Percentiles rank a stretch among this genome's conserved stretches.
Conservation (phyloP, 75 land plant genomes). For the Pseudotsuga menziesii region DNA sequence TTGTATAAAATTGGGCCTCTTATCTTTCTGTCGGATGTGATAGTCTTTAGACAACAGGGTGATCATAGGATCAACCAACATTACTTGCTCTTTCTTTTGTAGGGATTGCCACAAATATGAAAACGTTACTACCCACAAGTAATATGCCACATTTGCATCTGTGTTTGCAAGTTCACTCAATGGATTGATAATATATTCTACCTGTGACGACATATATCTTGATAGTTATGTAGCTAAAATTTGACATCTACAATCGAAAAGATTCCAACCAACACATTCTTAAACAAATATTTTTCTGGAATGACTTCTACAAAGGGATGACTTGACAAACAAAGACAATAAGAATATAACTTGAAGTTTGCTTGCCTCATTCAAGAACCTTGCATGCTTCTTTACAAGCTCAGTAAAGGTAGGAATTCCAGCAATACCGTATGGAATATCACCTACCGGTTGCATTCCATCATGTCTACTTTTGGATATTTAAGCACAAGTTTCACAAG, state of each 20-base stretch:
- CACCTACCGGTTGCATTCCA: conserved; percentile 40
- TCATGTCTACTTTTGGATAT: too few species aligned
- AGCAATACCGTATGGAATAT: conserved; percentile 41
- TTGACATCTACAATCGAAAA: neutral
- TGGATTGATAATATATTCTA: conserved; percentile 74
- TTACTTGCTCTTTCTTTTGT: conserved; percentile 76
- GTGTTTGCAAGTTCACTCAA: conserved; percentile 83
- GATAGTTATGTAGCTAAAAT: neutral
- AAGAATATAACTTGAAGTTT: conserved; percentile 64
- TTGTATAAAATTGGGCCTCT: conserved; percentile 95
- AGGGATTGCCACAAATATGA: conserved; percentile 93
- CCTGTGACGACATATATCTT: conserved; percentile 66
- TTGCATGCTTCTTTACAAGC: conserved; percentile 69
- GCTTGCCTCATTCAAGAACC: conserved; percentile 76
- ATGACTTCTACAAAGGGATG: too few species aligned
- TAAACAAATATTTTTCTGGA: neutral
- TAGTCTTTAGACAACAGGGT: conserved; percentile 86
- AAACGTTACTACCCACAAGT: conserved; percentile 95
- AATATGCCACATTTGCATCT: conserved; percentile 93
- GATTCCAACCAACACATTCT: neutral
- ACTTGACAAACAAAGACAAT: too few species aligned
- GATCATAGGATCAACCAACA: conserved; percentile 88
- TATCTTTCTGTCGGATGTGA: conserved; percentile 77
- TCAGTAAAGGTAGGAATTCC: conserved; percentile 66
- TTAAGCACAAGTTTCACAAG: too few species aligned